Percentiles rank a stretch among this genome's conserved stretches.
These are phyloP conservation scores for Scleromitrula shiraiana DNA, from an alignment of 2,329 filamentous ascomycete species.

Conservation along the genomic window DNA sequence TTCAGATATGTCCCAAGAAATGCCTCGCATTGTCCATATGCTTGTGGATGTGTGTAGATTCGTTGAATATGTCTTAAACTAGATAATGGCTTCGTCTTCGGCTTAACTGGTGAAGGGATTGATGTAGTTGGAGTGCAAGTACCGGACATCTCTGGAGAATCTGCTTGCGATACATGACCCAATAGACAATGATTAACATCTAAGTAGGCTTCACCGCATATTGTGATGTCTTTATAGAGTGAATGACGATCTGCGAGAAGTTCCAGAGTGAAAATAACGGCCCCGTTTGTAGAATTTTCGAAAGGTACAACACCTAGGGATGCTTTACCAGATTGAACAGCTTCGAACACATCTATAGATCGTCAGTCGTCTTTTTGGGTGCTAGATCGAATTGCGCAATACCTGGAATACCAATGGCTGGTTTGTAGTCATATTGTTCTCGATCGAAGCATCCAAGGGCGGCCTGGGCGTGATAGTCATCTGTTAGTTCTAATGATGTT, in stretches of 20 bases:
- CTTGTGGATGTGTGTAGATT: slow-evolving; percentile 90
- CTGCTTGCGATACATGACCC: slow-evolving; percentile 35
- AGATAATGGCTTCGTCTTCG: slow-evolving; percentile 39
- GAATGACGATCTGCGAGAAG: slow-evolving; percentile 68
- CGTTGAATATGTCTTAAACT: slow-evolving; percentile 57
- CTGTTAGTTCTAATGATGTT: slow-evolving; percentile 20
- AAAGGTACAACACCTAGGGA: slow-evolving; percentile 81
- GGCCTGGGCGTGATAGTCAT: slow-evolving; percentile 36
- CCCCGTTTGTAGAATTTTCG: slow-evolving; percentile 93
- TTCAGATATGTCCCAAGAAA: slow-evolving; percentile 67
- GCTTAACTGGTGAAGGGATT: slow-evolving; percentile 38
- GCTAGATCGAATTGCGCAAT: slow-evolving; percentile 1
- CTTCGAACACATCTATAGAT: slow-evolving; percentile 65
- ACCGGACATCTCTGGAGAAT: slow-evolving; percentile 33
- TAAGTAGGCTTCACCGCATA: slow-evolving; percentile 80
- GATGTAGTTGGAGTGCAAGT: slow-evolving; percentile 42
- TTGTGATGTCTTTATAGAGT: slow-evolving; percentile 58
- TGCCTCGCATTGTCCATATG: slow-evolving; percentile 78
- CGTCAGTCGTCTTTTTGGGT: background rate
- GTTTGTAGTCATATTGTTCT: slow-evolving; percentile 13
- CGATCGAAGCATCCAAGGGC: slow-evolving; percentile 42
- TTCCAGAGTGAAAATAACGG: slow-evolving; percentile 84
- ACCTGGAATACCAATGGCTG: slow-evolving; percentile 16
- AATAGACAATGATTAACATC: slow-evolving; percentile 84
- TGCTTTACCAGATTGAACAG: slow-evolving; percentile 59